These are phyloP conservation scores for Colletotrichum theobromicola DNA, from an alignment of 2,329 filamentous ascomycete species.

Conservation along the genomic window DNA sequence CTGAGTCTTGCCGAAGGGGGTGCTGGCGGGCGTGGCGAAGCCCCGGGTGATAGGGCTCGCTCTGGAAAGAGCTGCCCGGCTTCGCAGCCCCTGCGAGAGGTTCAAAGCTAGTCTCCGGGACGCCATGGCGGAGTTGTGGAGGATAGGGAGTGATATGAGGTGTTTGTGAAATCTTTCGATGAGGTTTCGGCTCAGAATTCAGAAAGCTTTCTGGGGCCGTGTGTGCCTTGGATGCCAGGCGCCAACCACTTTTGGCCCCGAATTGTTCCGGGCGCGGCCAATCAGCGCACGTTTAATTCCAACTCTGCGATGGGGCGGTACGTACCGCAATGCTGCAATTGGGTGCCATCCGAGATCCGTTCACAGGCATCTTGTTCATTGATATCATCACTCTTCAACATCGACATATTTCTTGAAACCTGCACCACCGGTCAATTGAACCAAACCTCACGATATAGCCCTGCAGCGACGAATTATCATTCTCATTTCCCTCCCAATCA, in stretches of 20 bases:
- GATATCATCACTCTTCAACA: neutral
- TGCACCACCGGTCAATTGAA: neutral
- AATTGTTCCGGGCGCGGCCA: slow-evolving; percentile 43
- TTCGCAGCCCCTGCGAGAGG: slow-evolving; percentile 88
- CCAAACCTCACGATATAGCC: neutral
- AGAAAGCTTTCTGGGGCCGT: slow-evolving; percentile 47
- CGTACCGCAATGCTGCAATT: neutral
- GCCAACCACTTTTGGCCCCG: slow-evolving; percentile 38
- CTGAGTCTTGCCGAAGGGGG: slow-evolving; percentile 80
- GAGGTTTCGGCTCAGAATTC: slow-evolving; percentile 40
- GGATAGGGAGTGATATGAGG: slow-evolving; percentile 56
- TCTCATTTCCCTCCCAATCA: neutral
- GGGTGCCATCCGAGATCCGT: neutral
- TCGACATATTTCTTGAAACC: neutral
- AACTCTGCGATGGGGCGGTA: neutral
- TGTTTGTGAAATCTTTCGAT: slow-evolving; percentile 59
- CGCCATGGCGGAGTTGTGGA: slow-evolving; percentile 75
- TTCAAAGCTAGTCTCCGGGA: slow-evolving; percentile 97
- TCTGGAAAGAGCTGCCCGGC: slow-evolving; percentile 81
- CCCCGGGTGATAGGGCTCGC: slow-evolving; percentile 80
- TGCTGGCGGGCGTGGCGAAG: slow-evolving; percentile 82
- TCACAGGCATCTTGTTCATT: neutral
- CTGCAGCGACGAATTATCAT: neutral
- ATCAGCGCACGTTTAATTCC: slow-evolving; percentile 30
- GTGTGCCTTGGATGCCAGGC: slow-evolving; percentile 47